A percentile compares a stretch with the other conserved stretches of the same genome.
phyloP scores from a whole-genome alignment of 225 moss, liverwort and hornwort genomes.

The Pleurozium schreberi region DNA sequence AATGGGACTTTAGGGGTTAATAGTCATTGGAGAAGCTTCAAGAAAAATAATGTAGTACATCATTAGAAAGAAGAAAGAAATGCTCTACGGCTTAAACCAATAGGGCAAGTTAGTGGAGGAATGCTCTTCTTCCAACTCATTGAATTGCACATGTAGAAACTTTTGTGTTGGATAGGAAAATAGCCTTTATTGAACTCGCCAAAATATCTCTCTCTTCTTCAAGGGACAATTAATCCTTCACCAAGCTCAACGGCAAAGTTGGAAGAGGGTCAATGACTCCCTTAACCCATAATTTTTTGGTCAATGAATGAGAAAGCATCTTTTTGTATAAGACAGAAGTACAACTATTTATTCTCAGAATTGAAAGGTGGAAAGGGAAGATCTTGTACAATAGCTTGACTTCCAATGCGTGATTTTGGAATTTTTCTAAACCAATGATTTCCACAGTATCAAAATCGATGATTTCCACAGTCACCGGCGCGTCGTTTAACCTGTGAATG shows the following conservation, averaged over 20 bases:
- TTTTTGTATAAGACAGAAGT: too few relatives aligned
- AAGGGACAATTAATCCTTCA: background rate
- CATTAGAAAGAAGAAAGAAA: background rate
- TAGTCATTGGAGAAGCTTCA: background rate
- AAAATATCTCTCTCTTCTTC: fast-evolving
- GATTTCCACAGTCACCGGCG: too few relatives aligned
- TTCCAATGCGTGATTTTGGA: too few relatives aligned
- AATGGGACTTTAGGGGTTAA: too few relatives aligned
- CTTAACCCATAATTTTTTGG: too few relatives aligned
- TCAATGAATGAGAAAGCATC: too few relatives aligned
- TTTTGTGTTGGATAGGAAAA: background rate
- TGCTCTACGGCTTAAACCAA: background rate
- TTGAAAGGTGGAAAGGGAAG: too few relatives aligned
- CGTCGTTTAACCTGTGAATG: too few relatives aligned
- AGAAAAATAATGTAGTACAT: background rate
- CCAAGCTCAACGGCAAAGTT: fast-evolving
- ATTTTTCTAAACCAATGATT: too few relatives aligned
- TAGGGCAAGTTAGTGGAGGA: fast-evolving
- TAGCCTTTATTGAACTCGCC: fast-evolving
- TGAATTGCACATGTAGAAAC: fast-evolving
- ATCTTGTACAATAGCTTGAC: too few relatives aligned
- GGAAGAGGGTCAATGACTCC: background rate
- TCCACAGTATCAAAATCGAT: too few relatives aligned
- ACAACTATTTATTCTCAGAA: too few relatives aligned
- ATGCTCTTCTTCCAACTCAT: background rate